Percentiles rank a stretch among this genome's conserved stretches.
phyloP scores from a whole-genome alignment of 441 rosid genomes.

The Gossypium lobatum region DNA sequence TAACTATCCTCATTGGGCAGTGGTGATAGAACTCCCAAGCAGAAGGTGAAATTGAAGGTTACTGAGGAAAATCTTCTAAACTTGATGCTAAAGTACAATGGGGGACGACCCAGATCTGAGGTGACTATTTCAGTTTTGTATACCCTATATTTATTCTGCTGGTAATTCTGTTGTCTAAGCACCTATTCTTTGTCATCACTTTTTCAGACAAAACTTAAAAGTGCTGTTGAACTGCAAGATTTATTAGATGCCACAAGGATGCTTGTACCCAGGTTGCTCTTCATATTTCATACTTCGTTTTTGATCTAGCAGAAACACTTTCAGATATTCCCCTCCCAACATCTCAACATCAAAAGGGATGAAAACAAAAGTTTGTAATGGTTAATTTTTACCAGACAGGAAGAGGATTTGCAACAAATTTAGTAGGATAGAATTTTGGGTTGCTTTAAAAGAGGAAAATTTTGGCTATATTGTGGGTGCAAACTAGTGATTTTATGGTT shows the following conservation, averaged over 20 bases:
- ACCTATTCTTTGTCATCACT: neutral
- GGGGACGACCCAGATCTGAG: constrained; percentile 96
- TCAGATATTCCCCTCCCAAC: neutral
- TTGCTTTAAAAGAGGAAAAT: neutral
- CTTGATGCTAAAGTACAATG: constrained; percentile 96
- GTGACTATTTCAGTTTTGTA: constrained; percentile 30
- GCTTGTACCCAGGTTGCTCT: constrained; percentile 85
- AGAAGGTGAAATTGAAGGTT: constrained; percentile 97
- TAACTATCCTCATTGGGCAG: constrained; percentile 37
- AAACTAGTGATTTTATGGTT: neutral
- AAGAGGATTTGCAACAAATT: neutral
- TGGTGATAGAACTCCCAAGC: constrained; percentile 99
- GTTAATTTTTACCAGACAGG: neutral
- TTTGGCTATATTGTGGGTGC: neutral
- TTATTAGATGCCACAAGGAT: constrained; percentile 95
- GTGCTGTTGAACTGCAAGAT: constrained; percentile 98
- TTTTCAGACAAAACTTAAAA: constrained; percentile 94
- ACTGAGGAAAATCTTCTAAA: constrained; percentile 95
- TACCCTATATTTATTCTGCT: neutral
- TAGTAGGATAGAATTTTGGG: neutral
- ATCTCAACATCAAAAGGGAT: neutral
- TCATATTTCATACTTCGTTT: neutral
- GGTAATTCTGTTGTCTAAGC: neutral
- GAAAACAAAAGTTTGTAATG: constrained; percentile 2
- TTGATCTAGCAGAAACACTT: constrained; percentile 1